These are phyloP conservation scores for Crithidia fasciculata DNA, from an alignment of 208 protist genomes.

Conservation along the genomic window DNA sequence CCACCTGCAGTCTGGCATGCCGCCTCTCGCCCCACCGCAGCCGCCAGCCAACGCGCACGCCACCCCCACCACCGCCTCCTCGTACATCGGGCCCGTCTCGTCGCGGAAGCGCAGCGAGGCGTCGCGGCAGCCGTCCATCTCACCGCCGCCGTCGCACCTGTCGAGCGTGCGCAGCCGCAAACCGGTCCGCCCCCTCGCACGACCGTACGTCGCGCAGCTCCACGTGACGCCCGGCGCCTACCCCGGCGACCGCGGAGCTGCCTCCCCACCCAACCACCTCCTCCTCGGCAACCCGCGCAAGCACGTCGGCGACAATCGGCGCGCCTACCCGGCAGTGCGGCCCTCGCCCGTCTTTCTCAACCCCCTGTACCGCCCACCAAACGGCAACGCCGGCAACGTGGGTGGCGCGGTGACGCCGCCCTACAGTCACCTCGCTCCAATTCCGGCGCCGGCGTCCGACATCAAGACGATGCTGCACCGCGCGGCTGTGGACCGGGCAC, in stretches of 20 bases:
- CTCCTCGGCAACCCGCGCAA: conserved; percentile 27
- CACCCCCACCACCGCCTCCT: background rate
- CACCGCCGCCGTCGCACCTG: conserved; percentile 12
- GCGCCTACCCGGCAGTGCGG: conserved; percentile 2
- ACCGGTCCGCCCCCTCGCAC: background rate
- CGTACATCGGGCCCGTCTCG: background rate
- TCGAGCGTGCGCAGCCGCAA: conserved; percentile 8
- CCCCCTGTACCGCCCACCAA: conserved; percentile 46
- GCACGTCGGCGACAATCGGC: conserved; percentile 10
- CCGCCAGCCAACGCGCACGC: background rate
- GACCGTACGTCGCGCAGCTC: conserved; percentile 22
- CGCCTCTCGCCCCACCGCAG: background rate
- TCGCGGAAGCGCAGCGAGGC: conserved; percentile 28
- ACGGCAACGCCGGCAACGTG: background rate
- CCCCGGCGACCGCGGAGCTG: background rate
- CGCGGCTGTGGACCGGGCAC: conserved; percentile 71
- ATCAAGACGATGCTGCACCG: conserved; percentile 85
- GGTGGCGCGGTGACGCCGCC: conserved; percentile 15
- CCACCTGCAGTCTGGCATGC: conserved; percentile 11
- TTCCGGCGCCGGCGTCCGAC: conserved; percentile 33
- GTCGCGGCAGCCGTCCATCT: conserved; percentile 1
- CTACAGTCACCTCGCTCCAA: conserved; percentile 18
- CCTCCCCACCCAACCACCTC: conserved; percentile 8
- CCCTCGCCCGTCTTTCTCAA: conserved; percentile 35
- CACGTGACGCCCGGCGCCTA: conserved; percentile 13